A percentile compares a stretch with the other conserved stretches of the same genome.
These are phyloP conservation scores for Zymoseptoria tritici DNA, from an alignment of 2,329 filamentous ascomycete genomes.

Conservation along the genomic window DNA sequence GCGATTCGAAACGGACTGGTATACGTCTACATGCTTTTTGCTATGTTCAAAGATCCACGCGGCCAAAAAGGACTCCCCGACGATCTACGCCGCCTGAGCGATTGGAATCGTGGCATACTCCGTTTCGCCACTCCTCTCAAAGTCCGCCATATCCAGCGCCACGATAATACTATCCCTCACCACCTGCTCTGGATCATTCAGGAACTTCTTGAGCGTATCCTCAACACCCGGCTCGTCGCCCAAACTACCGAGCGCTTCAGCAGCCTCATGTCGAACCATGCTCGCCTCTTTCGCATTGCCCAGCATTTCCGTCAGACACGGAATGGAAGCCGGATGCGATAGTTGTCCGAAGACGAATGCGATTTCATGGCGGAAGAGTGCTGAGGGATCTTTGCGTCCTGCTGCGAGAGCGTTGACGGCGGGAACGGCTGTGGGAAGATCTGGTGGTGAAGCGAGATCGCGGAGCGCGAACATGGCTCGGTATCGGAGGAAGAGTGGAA, in stretches of 20 bases:
- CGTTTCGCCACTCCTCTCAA: conserved; percentile 77
- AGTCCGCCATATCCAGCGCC: conserved; percentile 95
- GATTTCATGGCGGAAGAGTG: conserved; percentile 94
- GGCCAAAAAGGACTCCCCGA: neutral
- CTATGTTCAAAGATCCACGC: neutral
- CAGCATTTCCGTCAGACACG: conserved; percentile 70
- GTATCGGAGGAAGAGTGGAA: conserved; percentile 86
- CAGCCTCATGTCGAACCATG: conserved; percentile 97
- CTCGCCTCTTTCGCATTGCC: conserved; percentile 74
- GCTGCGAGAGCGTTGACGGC: conserved; percentile 78
- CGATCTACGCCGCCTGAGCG: conserved; percentile 9
- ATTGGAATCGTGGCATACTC: conserved; percentile 86
- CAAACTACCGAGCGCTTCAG: conserved; percentile 87
- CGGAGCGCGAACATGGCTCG: conserved; percentile 96
- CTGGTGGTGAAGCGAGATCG: conserved; percentile 87
- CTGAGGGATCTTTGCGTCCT: conserved; percentile 77
- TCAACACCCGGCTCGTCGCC: conserved; percentile 92
- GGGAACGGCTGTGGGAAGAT: conserved; percentile 80
- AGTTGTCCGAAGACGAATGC: conserved; percentile 97
- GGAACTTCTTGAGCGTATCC: conserved; percentile 70
- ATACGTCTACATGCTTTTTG: neutral
- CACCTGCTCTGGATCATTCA: conserved; percentile 85
- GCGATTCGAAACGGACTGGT: neutral
- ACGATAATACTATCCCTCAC: conserved; percentile 93
- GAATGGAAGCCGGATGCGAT: conserved; percentile 92